A percentile compares a stretch with the other conserved stretches of the same genome.
Evolutionary conservation across 2,329 filamentous ascomycete genomes (phyloP).

Genomic region (Triangularia verruculosa): DNA sequence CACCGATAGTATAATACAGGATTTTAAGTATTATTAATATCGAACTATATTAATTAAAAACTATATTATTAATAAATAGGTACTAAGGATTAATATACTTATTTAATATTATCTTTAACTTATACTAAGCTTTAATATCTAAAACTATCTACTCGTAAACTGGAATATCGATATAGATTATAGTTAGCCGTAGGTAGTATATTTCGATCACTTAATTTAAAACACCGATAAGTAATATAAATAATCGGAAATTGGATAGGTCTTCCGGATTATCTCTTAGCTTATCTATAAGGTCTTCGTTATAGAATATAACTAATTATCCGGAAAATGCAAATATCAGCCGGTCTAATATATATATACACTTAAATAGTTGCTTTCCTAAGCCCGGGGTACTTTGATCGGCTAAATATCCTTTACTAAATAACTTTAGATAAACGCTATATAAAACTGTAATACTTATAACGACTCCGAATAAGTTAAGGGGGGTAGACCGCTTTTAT

Average conservation of each 20-base stretch:
- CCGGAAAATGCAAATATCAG: slow-evolving; percentile 60
- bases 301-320: slow-evolving; percentile 57
- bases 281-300: slow-evolving; percentile 56
- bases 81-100: not conserved
- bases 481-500: slow-evolving; percentile 18
- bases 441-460: slow-evolving; percentile 24
- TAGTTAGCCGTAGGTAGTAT: slow-evolving; percentile 54
- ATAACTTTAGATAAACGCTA: slow-evolving; percentile 23
- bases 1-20: slow-evolving; percentile 62
- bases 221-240: slow-evolving; percentile 52
- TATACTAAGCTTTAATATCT: slow-evolving; percentile 49
- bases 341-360: slow-evolving; percentile 49
- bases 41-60: no score
- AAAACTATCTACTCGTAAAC: slow-evolving; percentile 58
- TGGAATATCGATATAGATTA: slow-evolving; percentile 51
- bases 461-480: slow-evolving; percentile 18
- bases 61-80: no score
- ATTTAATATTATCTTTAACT: slow-evolving; percentile 51
- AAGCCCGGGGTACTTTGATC: not conserved
- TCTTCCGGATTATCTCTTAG: slow-evolving; percentile 50
- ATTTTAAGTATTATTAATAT: slow-evolving; percentile 55
- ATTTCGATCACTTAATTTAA: slow-evolving; percentile 59
- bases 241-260: slow-evolving; percentile 53
- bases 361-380: slow-evolving; percentile 23
- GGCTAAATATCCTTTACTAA: slow-evolving; percentile 1